Evolutionary conservation across 2,329 filamentous ascomycete genomes (phyloP).

Genomic region (Whalleya microplaca): DNA sequence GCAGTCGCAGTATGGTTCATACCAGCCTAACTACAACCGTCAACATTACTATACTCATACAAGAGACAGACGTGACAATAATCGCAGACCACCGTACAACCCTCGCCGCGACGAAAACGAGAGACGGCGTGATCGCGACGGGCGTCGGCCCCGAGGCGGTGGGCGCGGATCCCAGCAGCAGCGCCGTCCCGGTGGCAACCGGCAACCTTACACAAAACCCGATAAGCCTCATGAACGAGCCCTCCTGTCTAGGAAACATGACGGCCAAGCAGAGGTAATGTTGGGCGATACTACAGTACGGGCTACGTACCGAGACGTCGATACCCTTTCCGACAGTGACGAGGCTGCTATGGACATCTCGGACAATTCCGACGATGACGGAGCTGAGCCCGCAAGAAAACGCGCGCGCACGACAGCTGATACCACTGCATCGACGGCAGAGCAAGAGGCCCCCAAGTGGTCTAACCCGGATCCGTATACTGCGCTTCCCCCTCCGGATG

Average conservation of each 20-base stretch:
- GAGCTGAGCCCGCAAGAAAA: constrained; percentile 49
- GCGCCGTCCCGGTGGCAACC: neutral
- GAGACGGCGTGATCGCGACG: constrained; percentile 10
- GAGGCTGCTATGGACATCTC: constrained; percentile 69
- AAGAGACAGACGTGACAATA: constrained; percentile 17
- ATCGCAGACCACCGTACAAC: constrained; percentile 9
- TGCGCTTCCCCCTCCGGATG: constrained; percentile 78
- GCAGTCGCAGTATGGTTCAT: constrained; percentile 17
- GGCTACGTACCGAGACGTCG: constrained; percentile 57
- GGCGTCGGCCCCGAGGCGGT: constrained; percentile 11
- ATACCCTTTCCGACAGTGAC: constrained; percentile 65
- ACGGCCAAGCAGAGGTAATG: constrained; percentile 48
- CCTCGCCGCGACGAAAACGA: constrained; percentile 20
- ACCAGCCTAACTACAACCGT: constrained; percentile 2
- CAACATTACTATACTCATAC: constrained; percentile 9
- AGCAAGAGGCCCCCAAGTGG: constrained; percentile 72
- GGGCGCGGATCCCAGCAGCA: constrained; percentile 12
- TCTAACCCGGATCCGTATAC: constrained; percentile 97
- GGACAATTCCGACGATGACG: constrained; percentile 48
- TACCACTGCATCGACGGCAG: constrained; percentile 38
- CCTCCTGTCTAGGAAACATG: constrained; percentile 49
- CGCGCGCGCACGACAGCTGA: constrained; percentile 41
- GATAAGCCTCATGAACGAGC: constrained; percentile 41
- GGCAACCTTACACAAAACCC: neutral
- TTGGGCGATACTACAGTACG: constrained; percentile 50